These are phyloP conservation scores for Globisporangium cylindrosporum DNA, from an alignment of 352 stramenopile species.

Conservation along the genomic window DNA sequence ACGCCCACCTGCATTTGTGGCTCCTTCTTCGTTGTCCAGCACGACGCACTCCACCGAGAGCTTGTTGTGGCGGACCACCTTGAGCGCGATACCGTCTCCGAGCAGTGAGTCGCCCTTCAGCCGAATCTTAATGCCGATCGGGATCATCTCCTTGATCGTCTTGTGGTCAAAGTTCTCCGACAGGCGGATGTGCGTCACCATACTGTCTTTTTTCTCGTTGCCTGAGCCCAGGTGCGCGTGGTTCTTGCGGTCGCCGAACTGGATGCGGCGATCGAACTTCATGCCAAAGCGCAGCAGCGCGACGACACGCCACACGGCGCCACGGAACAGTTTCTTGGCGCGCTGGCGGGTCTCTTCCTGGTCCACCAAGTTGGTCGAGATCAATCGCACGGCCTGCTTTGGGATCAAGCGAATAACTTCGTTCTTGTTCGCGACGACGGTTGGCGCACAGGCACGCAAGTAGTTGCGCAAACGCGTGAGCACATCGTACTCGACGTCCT, in stretches of 20 bases:
- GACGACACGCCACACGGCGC: constrained; percentile 86
- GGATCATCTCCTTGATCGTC: constrained; percentile 89
- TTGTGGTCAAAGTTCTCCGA: constrained; percentile 90
- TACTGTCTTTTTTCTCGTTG: constrained; percentile 35
- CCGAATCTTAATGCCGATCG: constrained; percentile 78
- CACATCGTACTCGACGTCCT: constrained; percentile 87
- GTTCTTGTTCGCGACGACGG: constrained; percentile 74
- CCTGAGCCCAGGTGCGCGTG: constrained; percentile 20
- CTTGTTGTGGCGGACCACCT: constrained; percentile 82
- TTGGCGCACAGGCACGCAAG: constrained; percentile 68
- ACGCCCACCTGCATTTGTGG: not conserved
- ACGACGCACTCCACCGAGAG: constrained; percentile 84
- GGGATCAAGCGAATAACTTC: constrained; percentile 73
- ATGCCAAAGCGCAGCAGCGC: constrained; percentile 81
- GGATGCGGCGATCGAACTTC: constrained; percentile 84
- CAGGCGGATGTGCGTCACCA: constrained; percentile 76
- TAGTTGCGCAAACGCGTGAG: constrained; percentile 77
- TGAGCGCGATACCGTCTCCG: constrained; percentile 67
- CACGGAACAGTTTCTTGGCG: constrained; percentile 78
- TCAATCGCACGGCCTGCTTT: constrained; percentile 74
- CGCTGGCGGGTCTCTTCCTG: constrained; percentile 82
- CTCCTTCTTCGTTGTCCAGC: constrained; percentile 44
- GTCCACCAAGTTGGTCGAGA: constrained; percentile 87
- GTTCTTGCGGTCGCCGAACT: constrained; percentile 63
- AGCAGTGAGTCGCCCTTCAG: constrained; percentile 78